phyloP scores from a whole-genome alignment of 192 early-diverging fungal genomes.

The Mortierella hygrophila region DNA sequence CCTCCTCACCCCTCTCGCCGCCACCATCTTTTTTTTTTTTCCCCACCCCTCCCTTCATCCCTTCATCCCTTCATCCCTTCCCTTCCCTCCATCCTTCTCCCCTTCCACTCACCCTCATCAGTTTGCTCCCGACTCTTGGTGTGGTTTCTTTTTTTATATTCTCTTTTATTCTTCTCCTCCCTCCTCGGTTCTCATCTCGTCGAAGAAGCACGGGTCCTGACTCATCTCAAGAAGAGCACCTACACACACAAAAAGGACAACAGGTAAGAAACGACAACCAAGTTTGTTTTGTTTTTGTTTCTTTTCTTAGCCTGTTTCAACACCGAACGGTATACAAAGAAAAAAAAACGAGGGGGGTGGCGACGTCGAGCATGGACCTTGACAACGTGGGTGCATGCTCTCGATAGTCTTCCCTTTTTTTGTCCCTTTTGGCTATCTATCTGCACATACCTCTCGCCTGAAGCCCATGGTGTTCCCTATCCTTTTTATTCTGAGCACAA shows the following conservation, averaged over 20 bases:
- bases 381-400: slow-evolving; percentile 19
- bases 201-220: neutral
- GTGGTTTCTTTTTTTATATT: slow-evolving; percentile 6
- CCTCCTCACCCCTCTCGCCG: slow-evolving; percentile 11
- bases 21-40: slow-evolving; percentile 8
- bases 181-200: slow-evolving; percentile 13
- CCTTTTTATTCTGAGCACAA: slow-evolving; percentile 17
- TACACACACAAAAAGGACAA: neutral
- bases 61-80: neutral
- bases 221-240: neutral
- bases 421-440: neutral
- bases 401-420: neutral
- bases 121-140: neutral
- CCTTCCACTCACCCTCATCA: neutral
- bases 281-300: neutral
- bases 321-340: neutral
- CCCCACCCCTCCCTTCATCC: neutral
- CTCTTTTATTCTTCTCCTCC: neutral
- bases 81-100: neutral
- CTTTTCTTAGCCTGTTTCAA: too few species aligned
- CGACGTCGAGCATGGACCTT: slow-evolving; percentile 21
- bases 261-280: neutral
- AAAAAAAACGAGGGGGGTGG: neutral
- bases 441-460: slow-evolving; percentile 5
- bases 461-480: slow-evolving; percentile 5